Conservation (phyloP, 305 asterid genomes). For the Ilex paraguariensis region DNA sequence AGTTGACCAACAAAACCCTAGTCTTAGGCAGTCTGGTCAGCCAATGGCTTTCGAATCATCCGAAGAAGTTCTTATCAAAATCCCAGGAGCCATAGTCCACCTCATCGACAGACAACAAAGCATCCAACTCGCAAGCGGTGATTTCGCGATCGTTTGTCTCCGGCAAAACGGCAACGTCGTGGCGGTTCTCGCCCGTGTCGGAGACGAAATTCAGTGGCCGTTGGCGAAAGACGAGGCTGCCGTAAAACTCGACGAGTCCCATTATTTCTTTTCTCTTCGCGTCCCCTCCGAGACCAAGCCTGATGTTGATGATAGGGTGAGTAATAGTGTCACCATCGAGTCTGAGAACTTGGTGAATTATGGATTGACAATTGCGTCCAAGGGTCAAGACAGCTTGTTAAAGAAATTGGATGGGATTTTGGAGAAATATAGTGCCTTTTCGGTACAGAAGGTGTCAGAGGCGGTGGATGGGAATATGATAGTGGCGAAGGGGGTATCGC, state of each 20-base stretch:
- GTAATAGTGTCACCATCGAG: background rate
- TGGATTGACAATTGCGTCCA: constrained; percentile 68
- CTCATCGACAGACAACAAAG: constrained; percentile 58
- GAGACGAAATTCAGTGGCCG: constrained; percentile 86
- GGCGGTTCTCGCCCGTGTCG: constrained; percentile 74
- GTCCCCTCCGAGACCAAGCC: constrained; percentile 37
- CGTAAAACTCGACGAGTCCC: constrained; percentile 76
- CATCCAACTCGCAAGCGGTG: constrained; percentile 66
- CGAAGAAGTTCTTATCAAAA: constrained; percentile 43
- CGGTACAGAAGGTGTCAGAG: constrained; percentile 46
- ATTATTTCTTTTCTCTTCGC: constrained; percentile 68
- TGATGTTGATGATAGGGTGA: background rate
- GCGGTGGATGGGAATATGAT: constrained; percentile 2
- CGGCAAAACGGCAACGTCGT: constrained; percentile 59
- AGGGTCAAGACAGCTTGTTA: constrained; percentile 56
- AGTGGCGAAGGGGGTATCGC: constrained; percentile 45
- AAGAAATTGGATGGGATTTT: constrained; percentile 50
- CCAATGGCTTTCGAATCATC: constrained; percentile 41
- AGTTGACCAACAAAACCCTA: background rate
- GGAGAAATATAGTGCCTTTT: constrained; percentile 55
- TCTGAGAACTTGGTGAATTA: constrained; percentile 52
- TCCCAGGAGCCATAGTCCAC: constrained; percentile 66
- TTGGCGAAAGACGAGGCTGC: constrained; percentile 75
- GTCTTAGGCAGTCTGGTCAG: background rate
- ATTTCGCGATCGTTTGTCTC: constrained; percentile 49